These are phyloP conservation scores for Lathyrus aphaca DNA, from an alignment of 306 rosid genomes.

Conservation along the genomic window DNA sequence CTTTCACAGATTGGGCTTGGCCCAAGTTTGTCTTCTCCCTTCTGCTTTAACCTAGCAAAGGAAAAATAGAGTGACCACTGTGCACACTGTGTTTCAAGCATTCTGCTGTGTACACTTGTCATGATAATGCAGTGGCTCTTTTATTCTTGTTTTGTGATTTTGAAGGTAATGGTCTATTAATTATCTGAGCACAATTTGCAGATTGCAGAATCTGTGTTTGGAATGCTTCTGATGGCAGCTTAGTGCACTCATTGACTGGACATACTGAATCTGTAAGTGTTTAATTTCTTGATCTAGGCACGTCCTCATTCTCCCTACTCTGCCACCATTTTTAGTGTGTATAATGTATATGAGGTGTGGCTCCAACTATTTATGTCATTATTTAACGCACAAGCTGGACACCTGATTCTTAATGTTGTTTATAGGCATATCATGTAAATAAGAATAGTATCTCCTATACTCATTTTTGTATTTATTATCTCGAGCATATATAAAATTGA, in stretches of 20 bases:
- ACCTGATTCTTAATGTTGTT: conserved; percentile 30
- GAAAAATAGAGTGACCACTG: too few relatives aligned
- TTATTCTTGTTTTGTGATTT: conserved; percentile 35
- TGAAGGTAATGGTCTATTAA: conserved; percentile 19
- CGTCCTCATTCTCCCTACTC: conserved; percentile 25
- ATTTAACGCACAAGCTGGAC: conserved; percentile 21
- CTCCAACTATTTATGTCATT: conserved; percentile 18
- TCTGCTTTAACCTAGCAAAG: too few relatives aligned
- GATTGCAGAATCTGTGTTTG: conserved; percentile 99
- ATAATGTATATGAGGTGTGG: conserved; percentile 4
- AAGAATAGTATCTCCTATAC: background rate
- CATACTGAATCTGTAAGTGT: conserved; percentile 90
- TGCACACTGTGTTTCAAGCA: too few relatives aligned
- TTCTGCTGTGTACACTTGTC: background rate
- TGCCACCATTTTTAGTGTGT: conserved; percentile 1
- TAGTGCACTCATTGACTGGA: conserved; percentile 97
- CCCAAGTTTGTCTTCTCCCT: too few relatives aligned
- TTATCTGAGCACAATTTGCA: conserved; percentile 48
- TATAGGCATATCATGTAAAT: background rate
- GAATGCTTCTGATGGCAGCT: conserved; percentile 99
- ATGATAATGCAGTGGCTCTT: conserved; percentile 24
- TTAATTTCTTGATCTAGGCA: conserved; percentile 36
- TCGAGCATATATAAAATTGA: background rate
- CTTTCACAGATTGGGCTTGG: too few relatives aligned
- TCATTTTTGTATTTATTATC: background rate